Conservation (phyloP, 371 early-diverging fungal genomes). For the Conidiobolus incongruus region DNA sequence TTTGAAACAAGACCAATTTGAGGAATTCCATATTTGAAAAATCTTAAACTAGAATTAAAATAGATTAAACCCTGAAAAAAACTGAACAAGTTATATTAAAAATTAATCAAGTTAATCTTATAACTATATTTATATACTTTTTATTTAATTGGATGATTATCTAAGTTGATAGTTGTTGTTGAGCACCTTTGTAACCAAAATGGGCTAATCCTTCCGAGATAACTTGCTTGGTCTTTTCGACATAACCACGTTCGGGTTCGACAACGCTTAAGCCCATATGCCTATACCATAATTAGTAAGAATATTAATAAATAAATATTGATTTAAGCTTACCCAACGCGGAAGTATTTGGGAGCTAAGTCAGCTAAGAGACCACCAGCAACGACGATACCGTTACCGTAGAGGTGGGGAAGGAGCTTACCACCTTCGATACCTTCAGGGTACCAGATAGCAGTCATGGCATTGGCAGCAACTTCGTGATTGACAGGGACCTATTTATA, state of each 20-base stretch:
- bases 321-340: conserved; percentile 40
- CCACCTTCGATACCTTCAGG: conserved; percentile 60
- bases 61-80: too few relatives aligned
- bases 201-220: conserved; percentile 30
- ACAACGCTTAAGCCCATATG: conserved; percentile 84
- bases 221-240: conserved; percentile 49
- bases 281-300: conserved; percentile 10
- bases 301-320: background rate
- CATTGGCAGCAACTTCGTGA: conserved; percentile 57
- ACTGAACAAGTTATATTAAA: too few relatives aligned
- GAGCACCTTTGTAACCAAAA: conserved; percentile 7
- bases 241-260: conserved; percentile 41
- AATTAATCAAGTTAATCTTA: too few relatives aligned
- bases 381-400: conserved; percentile 59
- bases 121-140: too few relatives aligned
- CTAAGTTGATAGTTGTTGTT: too few relatives aligned
- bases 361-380: conserved; percentile 86
- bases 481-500: conserved; percentile 28
- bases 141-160: too few relatives aligned
- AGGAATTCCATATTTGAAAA: too few relatives aligned
- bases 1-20: too few relatives aligned
- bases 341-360: conserved; percentile 77
- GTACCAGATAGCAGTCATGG: conserved; percentile 86
- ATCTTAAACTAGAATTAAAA: too few relatives aligned
- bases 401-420: conserved; percentile 53